Base-by-base conservation (phyloP, 805 yeast species). In the Spathaspora boniae region DNA sequence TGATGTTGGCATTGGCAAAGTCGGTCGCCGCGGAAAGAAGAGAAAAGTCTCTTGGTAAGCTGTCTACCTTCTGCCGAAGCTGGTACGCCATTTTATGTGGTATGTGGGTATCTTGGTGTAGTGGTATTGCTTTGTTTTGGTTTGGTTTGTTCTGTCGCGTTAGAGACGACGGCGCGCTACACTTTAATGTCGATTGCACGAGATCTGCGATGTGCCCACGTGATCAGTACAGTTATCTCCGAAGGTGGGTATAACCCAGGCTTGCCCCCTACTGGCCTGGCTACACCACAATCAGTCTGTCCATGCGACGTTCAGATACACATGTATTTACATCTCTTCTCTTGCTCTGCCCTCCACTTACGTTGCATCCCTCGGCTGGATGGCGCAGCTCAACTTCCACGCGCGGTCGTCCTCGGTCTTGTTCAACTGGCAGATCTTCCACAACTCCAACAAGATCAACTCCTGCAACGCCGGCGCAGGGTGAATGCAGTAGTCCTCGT, bases 381-480 rank as follows among this genome's bases (percentile, higher is more conserved):
- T 66, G 19, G 60, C 55, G 49, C 84, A 74, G 60, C 89, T 82
- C 52, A 82, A 62, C 36, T 79, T 73, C 83, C 89, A 83, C 4
- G 81, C 78, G 44, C 93, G 65, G 46, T 84, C 89, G 27, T 71
- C 76, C 39, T 80, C 83, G 25, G 68, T 62, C 39, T 69, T 56
- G 52, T 78, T 78, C 38, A 78, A 60, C 45, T 76, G 83, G 40
- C 76, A 68, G 9, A 82, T 80, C 43, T 80, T 75, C 86, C 88
- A 79, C 19, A 82, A 66, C 49, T 84, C 91, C 27, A 78, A 59
- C 30, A 85, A 53, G 8, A 82, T 71, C 44, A 80, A 70, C 49
- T 84, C 80, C 47, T 74, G 80, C 40, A 75, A 58, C 8, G 61
- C 54, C 12, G 72, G 68, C 47, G 51, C 67, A 28, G 62, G 66